Evolutionary conservation across 1,139 yeast species (phyloP).

Genomic region (Geotrichum siamense): DNA sequence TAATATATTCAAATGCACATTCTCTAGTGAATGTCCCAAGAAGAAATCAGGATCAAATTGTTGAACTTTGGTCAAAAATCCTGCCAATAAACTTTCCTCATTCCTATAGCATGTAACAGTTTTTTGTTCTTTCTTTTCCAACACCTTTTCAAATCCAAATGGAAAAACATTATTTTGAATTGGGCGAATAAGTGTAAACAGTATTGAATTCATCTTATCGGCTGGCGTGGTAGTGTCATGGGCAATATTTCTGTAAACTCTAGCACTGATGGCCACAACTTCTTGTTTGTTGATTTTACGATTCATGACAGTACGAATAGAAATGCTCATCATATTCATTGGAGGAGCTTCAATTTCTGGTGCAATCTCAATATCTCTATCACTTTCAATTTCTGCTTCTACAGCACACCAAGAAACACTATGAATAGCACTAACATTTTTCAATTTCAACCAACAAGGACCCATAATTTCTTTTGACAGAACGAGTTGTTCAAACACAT

Average conservation of each 20-base stretch:
- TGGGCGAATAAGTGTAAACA: constrained; percentile 70
- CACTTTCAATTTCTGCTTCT: constrained; percentile 54
- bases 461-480: constrained; percentile 85
- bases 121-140: constrained; percentile 18
- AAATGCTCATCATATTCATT: constrained; percentile 63
- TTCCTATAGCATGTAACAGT: constrained; percentile 38
- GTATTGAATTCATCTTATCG: constrained; percentile 28
- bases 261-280: constrained; percentile 71
- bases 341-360: constrained; percentile 43
- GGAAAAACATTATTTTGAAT: constrained; percentile 50
- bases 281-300: constrained; percentile 71
- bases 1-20: constrained; percentile 68
- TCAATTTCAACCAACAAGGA: constrained; percentile 88
- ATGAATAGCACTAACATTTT: constrained; percentile 50
- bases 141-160: constrained; percentile 54
- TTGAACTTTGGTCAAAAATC: constrained; percentile 68
- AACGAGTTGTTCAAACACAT: constrained; percentile 79
- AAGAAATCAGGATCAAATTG: constrained; percentile 82
- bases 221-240: constrained; percentile 47
- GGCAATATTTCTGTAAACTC: constrained; percentile 49
- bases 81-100: constrained; percentile 58
- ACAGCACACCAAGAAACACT: constrained; percentile 77
- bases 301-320: constrained; percentile 77
- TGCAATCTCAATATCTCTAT: constrained; percentile 45
- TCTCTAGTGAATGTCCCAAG: constrained; percentile 80